Percentiles rank a stretch among this genome's conserved stretches.
These are phyloP conservation scores for Psilocybe azurescens DNA, from an alignment of 768 basidiomycete species.

Conservation along the genomic window DNA sequence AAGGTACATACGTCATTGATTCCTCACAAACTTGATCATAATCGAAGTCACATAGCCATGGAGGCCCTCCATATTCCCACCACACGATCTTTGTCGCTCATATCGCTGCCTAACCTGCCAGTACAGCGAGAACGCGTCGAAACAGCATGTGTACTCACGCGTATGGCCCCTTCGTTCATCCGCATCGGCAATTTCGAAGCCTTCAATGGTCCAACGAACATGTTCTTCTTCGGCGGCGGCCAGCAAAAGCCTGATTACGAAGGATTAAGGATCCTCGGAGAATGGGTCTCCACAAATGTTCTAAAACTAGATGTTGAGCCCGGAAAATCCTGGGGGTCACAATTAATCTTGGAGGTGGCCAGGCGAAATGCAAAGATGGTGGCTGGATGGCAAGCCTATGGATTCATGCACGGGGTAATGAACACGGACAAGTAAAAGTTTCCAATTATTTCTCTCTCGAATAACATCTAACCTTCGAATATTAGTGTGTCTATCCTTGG, in stretches of 20 bases:
- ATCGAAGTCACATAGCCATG: slow-evolving; percentile 38
- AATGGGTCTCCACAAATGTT: slow-evolving; percentile 74
- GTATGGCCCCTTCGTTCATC: slow-evolving; percentile 88
- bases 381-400: slow-evolving; percentile 94
- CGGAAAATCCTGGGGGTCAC: slow-evolving; percentile 69
- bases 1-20: slow-evolving; percentile 54
- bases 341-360: slow-evolving; percentile 78
- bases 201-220: slow-evolving; percentile 68
- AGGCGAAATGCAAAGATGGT: slow-evolving; percentile 91
- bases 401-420: slow-evolving; percentile 96
- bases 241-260: slow-evolving; percentile 80
- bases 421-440: slow-evolving; percentile 88
- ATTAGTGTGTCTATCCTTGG: slow-evolving; percentile 74
- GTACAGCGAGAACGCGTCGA: slow-evolving; percentile 81
- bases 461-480: background rate
- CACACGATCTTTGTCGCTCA: slow-evolving; percentile 82
- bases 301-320: slow-evolving; percentile 52
- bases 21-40: background rate
- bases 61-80: slow-evolving; percentile 87
- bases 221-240: slow-evolving; percentile 77
- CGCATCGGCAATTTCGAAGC: slow-evolving; percentile 93
- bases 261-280: slow-evolving; percentile 71
- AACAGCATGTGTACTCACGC: slow-evolving; percentile 75
- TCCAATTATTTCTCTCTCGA: background rate
- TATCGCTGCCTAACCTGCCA: slow-evolving; percentile 72